Evolutionary conservation across 2,329 filamentous ascomycete genomes (phyloP).

Genomic region (Exophiala bonariae): DNA sequence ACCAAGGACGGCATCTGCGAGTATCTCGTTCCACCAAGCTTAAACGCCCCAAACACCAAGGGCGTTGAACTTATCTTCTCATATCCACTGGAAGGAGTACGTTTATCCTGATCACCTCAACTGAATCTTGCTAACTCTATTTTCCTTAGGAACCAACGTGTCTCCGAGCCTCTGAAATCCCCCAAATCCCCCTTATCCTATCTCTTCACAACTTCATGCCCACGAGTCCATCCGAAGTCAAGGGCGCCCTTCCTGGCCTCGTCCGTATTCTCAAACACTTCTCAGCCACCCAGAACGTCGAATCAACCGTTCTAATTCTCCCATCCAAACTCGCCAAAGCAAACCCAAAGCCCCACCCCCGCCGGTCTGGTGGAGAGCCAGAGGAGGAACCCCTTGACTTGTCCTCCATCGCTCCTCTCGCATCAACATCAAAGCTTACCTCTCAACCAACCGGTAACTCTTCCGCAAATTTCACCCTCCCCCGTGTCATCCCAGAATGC

Average conservation of each 20-base stretch:
- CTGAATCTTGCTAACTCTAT: not conserved
- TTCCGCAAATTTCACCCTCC: constrained; percentile 35
- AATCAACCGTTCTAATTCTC: constrained; percentile 59
- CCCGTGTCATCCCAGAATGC: constrained; percentile 66
- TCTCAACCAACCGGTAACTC: constrained; percentile 32
- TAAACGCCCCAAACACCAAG: constrained; percentile 18
- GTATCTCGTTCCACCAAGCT: constrained; percentile 24
- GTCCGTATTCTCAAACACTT: constrained; percentile 43
- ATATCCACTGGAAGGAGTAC: constrained; percentile 25
- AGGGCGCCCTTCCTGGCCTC: constrained; percentile 15
- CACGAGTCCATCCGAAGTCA: constrained; percentile 34
- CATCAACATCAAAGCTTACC: constrained; percentile 36
- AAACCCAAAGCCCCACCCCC: constrained; percentile 8
- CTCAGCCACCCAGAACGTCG: constrained; percentile 52
- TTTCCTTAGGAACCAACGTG: constrained; percentile 18
- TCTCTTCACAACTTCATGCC: constrained; percentile 43
- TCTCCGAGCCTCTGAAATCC: constrained; percentile 21
- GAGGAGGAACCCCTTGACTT: constrained; percentile 29
- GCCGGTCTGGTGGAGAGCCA: constrained; percentile 13
- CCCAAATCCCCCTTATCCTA: constrained; percentile 35
- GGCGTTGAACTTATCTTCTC: constrained; percentile 27
- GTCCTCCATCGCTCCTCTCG: constrained; percentile 34
- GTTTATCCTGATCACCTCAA: not conserved
- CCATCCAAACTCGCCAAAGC: constrained; percentile 34
- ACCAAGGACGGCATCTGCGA: constrained; percentile 25